Base-by-base conservation (phyloP, 192 early-diverging fungal species). In the Gigaspora rosea region DNA sequence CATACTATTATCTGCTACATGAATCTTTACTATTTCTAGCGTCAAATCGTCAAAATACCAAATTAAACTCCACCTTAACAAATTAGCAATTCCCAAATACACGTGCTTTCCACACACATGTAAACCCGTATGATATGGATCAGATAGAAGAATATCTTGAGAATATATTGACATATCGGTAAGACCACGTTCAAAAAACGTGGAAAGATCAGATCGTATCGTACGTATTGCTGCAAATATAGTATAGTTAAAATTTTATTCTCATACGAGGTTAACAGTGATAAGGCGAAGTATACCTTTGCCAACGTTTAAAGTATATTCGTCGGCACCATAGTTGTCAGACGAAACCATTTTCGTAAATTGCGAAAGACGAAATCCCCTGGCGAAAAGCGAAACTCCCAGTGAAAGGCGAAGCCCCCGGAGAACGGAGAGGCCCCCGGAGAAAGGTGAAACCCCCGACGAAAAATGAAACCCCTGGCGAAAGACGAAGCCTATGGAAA, bases 51-150 rank as follows among this genome's bases (percentile, higher is more conserved):
- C 80, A 81, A 85, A 89, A 72, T 86, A 89, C 76, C 83, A 79
- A 49, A 81, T 79, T 61, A 87, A 79, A 79, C 88, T 89, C 85
- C 86, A 89, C 15, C 84, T 79, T 48, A 89, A 72, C 52, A 86
- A 85, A 33, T 86, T 81, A 27, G 88, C 81, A 46, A 87, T 80
- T 12, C 82, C 79, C 18, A 89, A 69, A 58, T 89, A 89, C 16
- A 85, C 62, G 6, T 83, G 78, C 41, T 80, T 82, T 9, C 88
- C 88, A 12, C 84, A 80, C 12, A 89, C 36, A 4, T 82, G 82
- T 4, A 86, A 73, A 22, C 82, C 80, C 8, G 88, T 89, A 76
- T 89, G 85, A 35, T 87, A 84, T 16, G 86, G 85, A 66, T 89
- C 88, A 35, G 83, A 83, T 20, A 89, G 48, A 35, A 87, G 78